These are phyloP conservation scores for Apiotrichum sp. DNA, from an alignment of 1,284 basidiomycete species.

Conservation along the genomic window DNA sequence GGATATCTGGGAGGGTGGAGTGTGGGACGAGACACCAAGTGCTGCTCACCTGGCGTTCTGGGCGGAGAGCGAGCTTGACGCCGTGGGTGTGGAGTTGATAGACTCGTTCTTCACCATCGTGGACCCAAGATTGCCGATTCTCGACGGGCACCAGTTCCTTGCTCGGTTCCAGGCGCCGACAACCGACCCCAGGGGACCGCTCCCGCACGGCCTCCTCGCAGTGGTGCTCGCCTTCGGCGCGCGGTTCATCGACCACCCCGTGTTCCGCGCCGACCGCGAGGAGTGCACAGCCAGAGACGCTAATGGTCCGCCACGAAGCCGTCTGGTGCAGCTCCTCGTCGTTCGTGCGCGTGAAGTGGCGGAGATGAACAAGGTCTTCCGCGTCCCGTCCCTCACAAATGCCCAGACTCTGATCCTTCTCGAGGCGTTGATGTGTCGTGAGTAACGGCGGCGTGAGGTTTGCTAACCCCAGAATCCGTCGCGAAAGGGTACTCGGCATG, in stretches of 20 bases:
- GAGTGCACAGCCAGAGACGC: constrained; percentile 43
- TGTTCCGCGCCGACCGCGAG: constrained; percentile 68
- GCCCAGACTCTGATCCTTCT: constrained; percentile 48
- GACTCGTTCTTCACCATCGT: constrained; percentile 69
- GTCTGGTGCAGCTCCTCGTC: constrained; percentile 68
- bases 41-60: constrained; percentile 25
- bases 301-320: constrained; percentile 50
- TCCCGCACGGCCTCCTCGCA: constrained; percentile 71
- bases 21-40: constrained; percentile 37
- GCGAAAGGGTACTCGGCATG: constrained; percentile 24
- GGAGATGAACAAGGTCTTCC: constrained; percentile 75
- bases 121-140: constrained; percentile 70
- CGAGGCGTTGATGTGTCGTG: constrained; percentile 35
- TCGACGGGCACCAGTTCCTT: constrained; percentile 70
- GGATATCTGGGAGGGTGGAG: constrained; percentile 36
- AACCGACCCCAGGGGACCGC: constrained; percentile 43
- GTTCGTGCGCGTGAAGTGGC: constrained; percentile 73
- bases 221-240: constrained; percentile 87
- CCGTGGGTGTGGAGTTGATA: constrained; percentile 78
- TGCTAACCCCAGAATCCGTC: not conserved
- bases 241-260: constrained; percentile 80
- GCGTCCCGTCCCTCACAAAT: constrained; percentile 71
- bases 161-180: constrained; percentile 42
- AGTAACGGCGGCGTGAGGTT: constrained; percentile 16
- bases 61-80: constrained; percentile 40